A percentile compares a stretch with the other conserved stretches of the same genome.
phyloP scores from a whole-genome alignment of 2,329 filamentous ascomycete genomes.

The Trichoderma pleuroti region DNA sequence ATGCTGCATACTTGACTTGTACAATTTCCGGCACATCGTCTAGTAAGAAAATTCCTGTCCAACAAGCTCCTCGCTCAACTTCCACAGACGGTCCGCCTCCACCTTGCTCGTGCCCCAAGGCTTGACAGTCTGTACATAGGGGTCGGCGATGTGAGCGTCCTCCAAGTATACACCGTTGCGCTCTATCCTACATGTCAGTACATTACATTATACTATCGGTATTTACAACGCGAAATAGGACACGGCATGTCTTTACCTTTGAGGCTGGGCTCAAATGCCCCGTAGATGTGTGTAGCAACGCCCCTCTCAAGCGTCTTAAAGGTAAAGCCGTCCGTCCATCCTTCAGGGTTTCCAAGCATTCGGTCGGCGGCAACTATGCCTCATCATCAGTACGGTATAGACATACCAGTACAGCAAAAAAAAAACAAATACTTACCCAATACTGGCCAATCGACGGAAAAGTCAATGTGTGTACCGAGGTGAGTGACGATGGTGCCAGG shows the following conservation, averaged over 20 bases:
- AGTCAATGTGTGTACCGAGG: conserved; percentile 26
- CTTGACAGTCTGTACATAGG: background rate
- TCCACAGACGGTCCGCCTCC: conserved; percentile 13
- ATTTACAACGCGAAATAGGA: background rate
- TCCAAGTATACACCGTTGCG: background rate
- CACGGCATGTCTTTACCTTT: background rate
- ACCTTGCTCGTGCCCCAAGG: conserved; percentile 2
- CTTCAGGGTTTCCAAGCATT: background rate
- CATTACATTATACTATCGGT: background rate
- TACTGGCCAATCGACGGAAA: background rate
- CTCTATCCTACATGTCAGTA: background rate
- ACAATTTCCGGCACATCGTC: background rate
- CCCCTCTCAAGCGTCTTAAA: background rate
- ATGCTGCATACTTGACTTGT: background rate
- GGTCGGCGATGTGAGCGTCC: background rate
- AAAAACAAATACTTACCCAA: background rate
- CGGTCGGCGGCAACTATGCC: background rate
- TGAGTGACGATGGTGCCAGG: conserved; percentile 32
- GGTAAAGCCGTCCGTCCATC: background rate
- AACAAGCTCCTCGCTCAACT: conserved; percentile 6
- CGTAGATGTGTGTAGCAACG: conserved; percentile 4
- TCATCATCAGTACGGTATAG: background rate
- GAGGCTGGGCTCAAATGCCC: background rate
- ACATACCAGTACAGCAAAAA: background rate
- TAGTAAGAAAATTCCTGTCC: conserved; percentile 4